phyloP scores from a whole-genome alignment of 257 asterid species.

The Solanum habrochaites region DNA sequence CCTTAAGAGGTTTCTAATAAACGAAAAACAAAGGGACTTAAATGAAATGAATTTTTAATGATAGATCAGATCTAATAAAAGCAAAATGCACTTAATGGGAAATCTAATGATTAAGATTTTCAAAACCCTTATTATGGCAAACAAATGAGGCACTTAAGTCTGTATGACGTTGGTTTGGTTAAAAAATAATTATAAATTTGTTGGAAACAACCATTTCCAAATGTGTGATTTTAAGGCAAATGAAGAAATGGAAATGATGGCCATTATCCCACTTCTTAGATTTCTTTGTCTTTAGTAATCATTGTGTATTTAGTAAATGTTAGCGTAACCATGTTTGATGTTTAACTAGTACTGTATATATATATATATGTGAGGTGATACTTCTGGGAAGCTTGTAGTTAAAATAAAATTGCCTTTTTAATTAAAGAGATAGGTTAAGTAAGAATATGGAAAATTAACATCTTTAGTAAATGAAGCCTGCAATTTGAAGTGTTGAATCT shows the following conservation, averaged over 20 bases:
- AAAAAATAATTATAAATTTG: not conserved
- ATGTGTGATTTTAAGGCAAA: not conserved
- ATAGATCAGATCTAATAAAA: too few species aligned
- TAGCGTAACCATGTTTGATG: constrained; percentile 3
- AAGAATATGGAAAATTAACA: not conserved
- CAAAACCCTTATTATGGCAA: too few species aligned
- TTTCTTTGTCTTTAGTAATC: not conserved
- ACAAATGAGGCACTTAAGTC: not conserved
- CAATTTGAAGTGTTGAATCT: not conserved
- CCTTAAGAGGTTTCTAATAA: too few species aligned
- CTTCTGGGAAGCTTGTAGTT: not conserved
- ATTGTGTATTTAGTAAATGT: not conserved
- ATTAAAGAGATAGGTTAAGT: not conserved
- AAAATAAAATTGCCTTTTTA: not conserved
- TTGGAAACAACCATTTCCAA: not conserved
- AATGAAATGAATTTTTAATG: too few species aligned
- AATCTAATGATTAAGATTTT: too few species aligned
- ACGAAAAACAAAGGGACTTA: too few species aligned
- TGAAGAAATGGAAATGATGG: not conserved
- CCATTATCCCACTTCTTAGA: constrained; percentile 8
- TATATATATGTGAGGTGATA: not conserved
- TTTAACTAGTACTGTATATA: not conserved
- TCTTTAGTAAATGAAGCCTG: not conserved
- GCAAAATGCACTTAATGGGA: too few species aligned
- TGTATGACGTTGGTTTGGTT: not conserved